Conservation (phyloP, 306 rosid genomes). For the Dryas drummondii region DNA sequence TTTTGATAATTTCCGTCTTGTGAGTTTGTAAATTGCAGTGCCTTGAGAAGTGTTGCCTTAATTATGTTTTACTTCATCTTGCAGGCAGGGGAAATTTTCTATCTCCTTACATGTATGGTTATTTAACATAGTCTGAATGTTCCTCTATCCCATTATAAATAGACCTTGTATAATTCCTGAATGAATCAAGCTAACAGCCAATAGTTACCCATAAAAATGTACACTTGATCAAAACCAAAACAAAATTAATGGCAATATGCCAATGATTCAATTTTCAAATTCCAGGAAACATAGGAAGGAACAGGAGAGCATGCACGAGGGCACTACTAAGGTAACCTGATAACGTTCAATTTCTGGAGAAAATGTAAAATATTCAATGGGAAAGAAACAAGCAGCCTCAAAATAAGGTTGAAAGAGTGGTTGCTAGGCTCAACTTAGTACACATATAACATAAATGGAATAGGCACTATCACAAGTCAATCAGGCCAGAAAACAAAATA, state of each 20-base stretch:
- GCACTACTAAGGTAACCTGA: neutral
- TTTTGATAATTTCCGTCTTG: neutral
- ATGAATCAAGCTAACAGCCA: neutral
- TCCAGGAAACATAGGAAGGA: neutral
- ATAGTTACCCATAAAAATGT: neutral
- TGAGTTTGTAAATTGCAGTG: neutral
- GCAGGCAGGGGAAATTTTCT: neutral
- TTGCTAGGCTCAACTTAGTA: neutral
- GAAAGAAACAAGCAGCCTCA: constrained; percentile 12
- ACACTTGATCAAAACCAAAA: neutral
- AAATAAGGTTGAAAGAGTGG: constrained; percentile 1
- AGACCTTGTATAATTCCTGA: neutral
- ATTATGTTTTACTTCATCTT: neutral
- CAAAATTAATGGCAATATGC: neutral
- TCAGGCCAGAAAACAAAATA: constrained; percentile 10
- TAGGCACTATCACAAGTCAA: neutral
- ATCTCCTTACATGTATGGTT: neutral
- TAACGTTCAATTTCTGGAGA: neutral
- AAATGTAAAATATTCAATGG: neutral
- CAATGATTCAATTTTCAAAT: neutral
- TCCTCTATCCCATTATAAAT: too few species aligned
- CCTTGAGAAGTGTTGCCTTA: neutral
- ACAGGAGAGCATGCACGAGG: neutral
- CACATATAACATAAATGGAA: constrained; percentile 7
- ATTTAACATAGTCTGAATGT: too few species aligned